A percentile compares a stretch with the other conserved stretches of the same genome.
These are phyloP conservation scores for Suillus discolor DNA, from an alignment of 768 basidiomycete species.

Conservation along the genomic window DNA sequence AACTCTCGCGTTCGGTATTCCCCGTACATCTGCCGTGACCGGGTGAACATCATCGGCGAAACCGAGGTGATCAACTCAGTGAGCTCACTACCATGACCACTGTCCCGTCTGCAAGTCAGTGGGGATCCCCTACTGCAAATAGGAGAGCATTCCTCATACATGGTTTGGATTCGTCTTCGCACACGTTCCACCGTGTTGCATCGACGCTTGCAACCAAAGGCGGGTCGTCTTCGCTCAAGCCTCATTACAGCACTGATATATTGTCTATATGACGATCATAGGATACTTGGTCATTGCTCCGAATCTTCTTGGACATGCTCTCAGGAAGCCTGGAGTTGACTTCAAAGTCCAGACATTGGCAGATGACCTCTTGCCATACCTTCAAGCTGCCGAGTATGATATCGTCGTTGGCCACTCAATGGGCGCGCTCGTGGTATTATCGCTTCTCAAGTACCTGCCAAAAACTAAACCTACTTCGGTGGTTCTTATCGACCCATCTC, in stretches of 20 bases:
- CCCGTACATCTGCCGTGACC: too few relatives aligned
- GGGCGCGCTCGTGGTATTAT: conserved; percentile 18
- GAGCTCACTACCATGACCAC: background rate
- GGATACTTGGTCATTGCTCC: conserved; percentile 29
- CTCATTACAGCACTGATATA: background rate
- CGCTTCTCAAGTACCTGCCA: conserved; percentile 20
- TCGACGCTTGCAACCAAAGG: conserved; percentile 21
- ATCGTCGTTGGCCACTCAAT: conserved; percentile 24
- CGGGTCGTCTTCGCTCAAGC: background rate
- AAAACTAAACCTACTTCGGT: conserved; percentile 11
- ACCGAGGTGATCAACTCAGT: too few relatives aligned
- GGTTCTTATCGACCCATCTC: conserved; percentile 23
- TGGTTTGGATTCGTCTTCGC: conserved; percentile 18
- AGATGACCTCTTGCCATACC: conserved; percentile 7
- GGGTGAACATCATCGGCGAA: too few relatives aligned
- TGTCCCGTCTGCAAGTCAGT: conserved; percentile 15
- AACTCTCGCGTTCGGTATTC: too few relatives aligned
- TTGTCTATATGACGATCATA: conserved; percentile 7
- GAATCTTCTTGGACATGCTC: conserved; percentile 26
- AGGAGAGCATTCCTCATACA: conserved; percentile 25
- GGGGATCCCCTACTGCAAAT: conserved; percentile 20
- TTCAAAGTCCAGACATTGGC: conserved; percentile 4
- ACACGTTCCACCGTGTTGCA: conserved; percentile 19
- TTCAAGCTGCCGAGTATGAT: conserved; percentile 6
- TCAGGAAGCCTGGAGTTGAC: conserved; percentile 1